Base-by-base conservation (phyloP, 2,329 filamentous ascomycete species). In the Fusarium nematophilum region DNA sequence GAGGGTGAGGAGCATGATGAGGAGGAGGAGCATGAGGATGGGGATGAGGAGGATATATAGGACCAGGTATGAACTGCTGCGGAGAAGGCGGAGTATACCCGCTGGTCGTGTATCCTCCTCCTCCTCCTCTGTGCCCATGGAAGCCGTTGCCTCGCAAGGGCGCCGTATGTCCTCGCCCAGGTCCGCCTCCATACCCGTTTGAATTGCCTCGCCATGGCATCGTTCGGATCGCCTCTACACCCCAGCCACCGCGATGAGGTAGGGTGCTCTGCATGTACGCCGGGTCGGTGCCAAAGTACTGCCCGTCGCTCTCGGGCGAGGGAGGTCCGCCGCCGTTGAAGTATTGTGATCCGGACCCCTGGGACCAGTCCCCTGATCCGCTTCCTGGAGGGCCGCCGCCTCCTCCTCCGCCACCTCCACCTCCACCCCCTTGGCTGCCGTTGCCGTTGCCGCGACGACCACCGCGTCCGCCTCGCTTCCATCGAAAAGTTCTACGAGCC, bases 401-500 rank as follows among this genome's bases (percentile, higher is more conserved):
- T 13, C 27, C n/a, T 1, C 49, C 43, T 10, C 49, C 23, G 15
- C 57, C 45, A n/a, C 47, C n/a, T n/a, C n/a, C n/a, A n/a, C n/a
- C n/a, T n/a, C n/a, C n/a, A n/a, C n/a, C n/a, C n/a, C n/a, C n/a
- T n/a, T n/a, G n/a, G n/a, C n/a, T 27, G 13, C 44, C 33, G 21
- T 18, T n/a, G 14, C 43, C 7, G 30, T 36, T 26, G 23, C 53
- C 46, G 7, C 58, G 52, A 13, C 57, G 53, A 2, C 62, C 64
- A 3, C 70, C 68, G 5, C 70, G 58, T 10, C 62, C 62, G 9
- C 68, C 70, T 15, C 70, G 59, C 39, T 62, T 65, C 58, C 67
- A 66, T 25, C 62, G 49, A n/a, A 66, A 67, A 3, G 66, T 46
- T 14, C 70, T 47, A 1, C 72, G 62, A n/a, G 56, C 31, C 1